Conservation (phyloP, 306 rosid species). For the Acmispon strigosus region DNA sequence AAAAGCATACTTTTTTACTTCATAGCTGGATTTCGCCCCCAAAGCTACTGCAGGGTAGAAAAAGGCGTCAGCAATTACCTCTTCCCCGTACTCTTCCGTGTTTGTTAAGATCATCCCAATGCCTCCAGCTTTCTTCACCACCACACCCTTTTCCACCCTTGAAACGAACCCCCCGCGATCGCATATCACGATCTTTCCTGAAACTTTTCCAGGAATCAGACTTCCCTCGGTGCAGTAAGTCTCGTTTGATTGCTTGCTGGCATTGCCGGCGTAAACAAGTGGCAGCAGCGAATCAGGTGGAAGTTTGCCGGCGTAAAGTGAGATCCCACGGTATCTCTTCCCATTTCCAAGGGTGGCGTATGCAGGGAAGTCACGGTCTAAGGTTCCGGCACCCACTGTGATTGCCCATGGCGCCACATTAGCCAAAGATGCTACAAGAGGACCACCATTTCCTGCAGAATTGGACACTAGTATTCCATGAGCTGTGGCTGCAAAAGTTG, state of each 20-base stretch:
- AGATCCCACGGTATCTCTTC: slow-evolving; percentile 49
- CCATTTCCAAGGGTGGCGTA: slow-evolving; percentile 56
- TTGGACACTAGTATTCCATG: slow-evolving; percentile 66
- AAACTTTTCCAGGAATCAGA: slow-evolving; percentile 48
- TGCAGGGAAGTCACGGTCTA: slow-evolving; percentile 87
- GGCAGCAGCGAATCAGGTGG: slow-evolving; percentile 44
- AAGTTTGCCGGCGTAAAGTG: slow-evolving; percentile 55
- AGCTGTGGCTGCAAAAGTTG: slow-evolving; percentile 61
- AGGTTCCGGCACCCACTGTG: slow-evolving; percentile 86
- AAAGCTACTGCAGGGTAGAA: slow-evolving; percentile 59
- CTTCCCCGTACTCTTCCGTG: slow-evolving; percentile 58
- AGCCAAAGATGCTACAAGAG: slow-evolving; percentile 31
- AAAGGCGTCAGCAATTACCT: slow-evolving; percentile 57
- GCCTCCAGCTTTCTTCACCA: slow-evolving; percentile 75
- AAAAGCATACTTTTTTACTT: slow-evolving; percentile 46
- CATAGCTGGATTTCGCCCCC: slow-evolving; percentile 48
- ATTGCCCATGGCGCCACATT: slow-evolving; percentile 87
- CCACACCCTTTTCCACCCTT: slow-evolving; percentile 56
- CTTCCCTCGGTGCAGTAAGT: slow-evolving; percentile 35
- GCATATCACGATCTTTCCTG: slow-evolving; percentile 81
- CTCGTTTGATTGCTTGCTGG: slow-evolving; percentile 35
- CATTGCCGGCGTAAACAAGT: slow-evolving; percentile 52
- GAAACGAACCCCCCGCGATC: slow-evolving; percentile 65
- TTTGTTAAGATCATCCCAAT: slow-evolving; percentile 76
- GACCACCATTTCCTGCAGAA: slow-evolving; percentile 88